A percentile compares a stretch with the other conserved stretches of the same genome.
These are phyloP conservation scores for Rosa persica DNA, from an alignment of 306 rosid genomes.

Conservation along the genomic window DNA sequence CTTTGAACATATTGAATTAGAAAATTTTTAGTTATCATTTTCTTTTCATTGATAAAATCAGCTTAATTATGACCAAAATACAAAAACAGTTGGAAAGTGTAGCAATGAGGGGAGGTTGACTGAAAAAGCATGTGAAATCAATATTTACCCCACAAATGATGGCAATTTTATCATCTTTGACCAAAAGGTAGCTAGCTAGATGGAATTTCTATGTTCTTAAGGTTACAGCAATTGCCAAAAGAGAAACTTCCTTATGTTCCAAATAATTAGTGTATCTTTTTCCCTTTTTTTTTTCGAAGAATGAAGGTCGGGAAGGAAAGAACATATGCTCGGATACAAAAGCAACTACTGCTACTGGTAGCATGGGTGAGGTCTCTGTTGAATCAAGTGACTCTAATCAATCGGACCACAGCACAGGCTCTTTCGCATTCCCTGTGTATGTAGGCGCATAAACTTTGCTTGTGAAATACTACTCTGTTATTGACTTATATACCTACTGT, in stretches of 20 bases:
- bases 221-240: not conserved
- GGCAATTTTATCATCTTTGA: slow-evolving; percentile 27
- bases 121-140: slow-evolving; percentile 15
- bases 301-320: slow-evolving; percentile 33
- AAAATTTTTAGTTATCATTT: not conserved
- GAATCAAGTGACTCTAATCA: slow-evolving; percentile 51
- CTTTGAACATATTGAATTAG: not conserved
- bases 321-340: slow-evolving; percentile 15
- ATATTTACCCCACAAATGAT: slow-evolving; percentile 27
- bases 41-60: slow-evolving; percentile 27
- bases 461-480: not conserved
- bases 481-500: not conserved
- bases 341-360: slow-evolving; percentile 2
- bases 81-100: slow-evolving; percentile 21
- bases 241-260: not conserved
- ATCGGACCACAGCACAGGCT: slow-evolving; percentile 54
- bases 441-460: slow-evolving; percentile 19
- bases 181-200: slow-evolving; percentile 30
- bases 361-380: slow-evolving; percentile 22
- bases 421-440: slow-evolving; percentile 84
- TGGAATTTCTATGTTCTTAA: not conserved
- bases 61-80: slow-evolving; percentile 43
- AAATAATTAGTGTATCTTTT: not conserved
- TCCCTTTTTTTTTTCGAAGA: slow-evolving; percentile 6
- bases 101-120: slow-evolving; percentile 34